Percentiles rank a stretch among this genome's conserved stretches.
Evolutionary conservation across 2,329 filamentous ascomycete genomes (phyloP).

Genomic region (Aureobasidium musti): DNA sequence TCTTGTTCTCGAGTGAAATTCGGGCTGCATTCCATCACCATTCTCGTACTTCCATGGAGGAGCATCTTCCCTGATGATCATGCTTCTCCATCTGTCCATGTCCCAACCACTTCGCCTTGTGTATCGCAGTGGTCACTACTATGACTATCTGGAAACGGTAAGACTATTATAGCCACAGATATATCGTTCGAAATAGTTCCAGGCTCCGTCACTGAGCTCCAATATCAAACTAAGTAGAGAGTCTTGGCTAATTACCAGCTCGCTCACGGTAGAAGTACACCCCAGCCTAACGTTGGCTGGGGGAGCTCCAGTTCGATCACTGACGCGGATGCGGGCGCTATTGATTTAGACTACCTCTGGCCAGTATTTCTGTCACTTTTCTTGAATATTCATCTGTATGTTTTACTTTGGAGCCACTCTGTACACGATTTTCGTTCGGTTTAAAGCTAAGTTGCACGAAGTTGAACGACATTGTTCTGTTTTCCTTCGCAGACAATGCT

Average conservation of each 20-base stretch:
- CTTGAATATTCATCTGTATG: neutral
- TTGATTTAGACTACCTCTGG: constrained; percentile 11
- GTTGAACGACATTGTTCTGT: constrained; percentile 21
- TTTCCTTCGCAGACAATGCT: constrained; percentile 8
- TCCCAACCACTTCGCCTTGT: neutral
- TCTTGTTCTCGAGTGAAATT: neutral
- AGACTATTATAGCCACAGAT: neutral
- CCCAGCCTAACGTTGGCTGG: constrained; percentile 27
- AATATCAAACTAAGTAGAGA: constrained; percentile 1
- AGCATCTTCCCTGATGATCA: neutral
- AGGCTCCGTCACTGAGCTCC: neutral
- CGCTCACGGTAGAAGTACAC: constrained; percentile 5
- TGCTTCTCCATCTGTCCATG: neutral
- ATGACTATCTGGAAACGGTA: neutral
- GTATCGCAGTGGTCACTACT: too few species aligned
- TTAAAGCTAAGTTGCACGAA: neutral
- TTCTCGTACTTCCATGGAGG: neutral
- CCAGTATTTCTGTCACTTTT: constrained; percentile 14
- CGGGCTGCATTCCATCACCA: neutral
- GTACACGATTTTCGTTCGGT: neutral
- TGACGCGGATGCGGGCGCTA: constrained; percentile 28
- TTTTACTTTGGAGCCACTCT: neutral
- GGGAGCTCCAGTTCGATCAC: constrained; percentile 26
- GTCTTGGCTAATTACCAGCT: neutral
- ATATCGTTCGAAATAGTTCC: neutral